Percentiles rank a stretch among this genome's conserved stretches.
Evolutionary conservation across 768 basidiomycete species (phyloP).

Genomic region (Rossbeevera mucosa): DNA sequence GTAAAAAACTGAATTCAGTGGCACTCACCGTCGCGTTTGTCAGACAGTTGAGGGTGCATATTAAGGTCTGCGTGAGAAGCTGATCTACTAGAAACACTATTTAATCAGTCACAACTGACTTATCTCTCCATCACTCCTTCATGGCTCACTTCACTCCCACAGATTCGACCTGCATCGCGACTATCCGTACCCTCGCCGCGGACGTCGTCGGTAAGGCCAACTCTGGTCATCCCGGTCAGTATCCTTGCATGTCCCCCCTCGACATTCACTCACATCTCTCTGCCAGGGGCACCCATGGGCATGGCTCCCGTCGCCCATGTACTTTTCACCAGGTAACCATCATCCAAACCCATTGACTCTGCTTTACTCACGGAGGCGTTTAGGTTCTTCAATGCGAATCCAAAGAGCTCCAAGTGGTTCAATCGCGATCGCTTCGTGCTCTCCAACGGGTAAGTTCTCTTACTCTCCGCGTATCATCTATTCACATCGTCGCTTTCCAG

Average conservation of each 20-base stretch:
- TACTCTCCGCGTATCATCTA: not conserved
- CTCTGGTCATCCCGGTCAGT: slow-evolving; percentile 81
- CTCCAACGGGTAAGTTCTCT: slow-evolving; percentile 73
- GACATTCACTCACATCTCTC: slow-evolving; percentile 1
- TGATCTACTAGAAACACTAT: not conserved
- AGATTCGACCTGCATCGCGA: slow-evolving; percentile 61
- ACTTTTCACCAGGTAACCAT: slow-evolving; percentile 63
- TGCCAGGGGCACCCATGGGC: slow-evolving; percentile 85
- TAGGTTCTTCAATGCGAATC: slow-evolving; percentile 86
- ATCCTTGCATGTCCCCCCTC: not conserved
- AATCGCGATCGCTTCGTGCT: slow-evolving; percentile 97
- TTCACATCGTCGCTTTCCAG: slow-evolving; percentile 33
- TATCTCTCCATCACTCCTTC: slow-evolving; percentile 12
- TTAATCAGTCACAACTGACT: slow-evolving; percentile 5
- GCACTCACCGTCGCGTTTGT: slow-evolving; percentile 52
- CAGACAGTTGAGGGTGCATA: slow-evolving; percentile 73
- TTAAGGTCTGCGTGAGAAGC: slow-evolving; percentile 5
- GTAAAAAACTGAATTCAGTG: not conserved
- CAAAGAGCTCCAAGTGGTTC: slow-evolving; percentile 87
- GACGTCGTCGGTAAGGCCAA: slow-evolving; percentile 83
- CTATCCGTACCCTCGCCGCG: slow-evolving; percentile 72
- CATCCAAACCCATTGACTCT: not conserved
- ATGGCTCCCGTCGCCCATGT: slow-evolving; percentile 83
- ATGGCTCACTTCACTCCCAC: slow-evolving; percentile 40
- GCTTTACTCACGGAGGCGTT: slow-evolving; percentile 1